phyloP scores from a whole-genome alignment of 148 eudicot genomes.

The Rhododendron ferrugineum region DNA sequence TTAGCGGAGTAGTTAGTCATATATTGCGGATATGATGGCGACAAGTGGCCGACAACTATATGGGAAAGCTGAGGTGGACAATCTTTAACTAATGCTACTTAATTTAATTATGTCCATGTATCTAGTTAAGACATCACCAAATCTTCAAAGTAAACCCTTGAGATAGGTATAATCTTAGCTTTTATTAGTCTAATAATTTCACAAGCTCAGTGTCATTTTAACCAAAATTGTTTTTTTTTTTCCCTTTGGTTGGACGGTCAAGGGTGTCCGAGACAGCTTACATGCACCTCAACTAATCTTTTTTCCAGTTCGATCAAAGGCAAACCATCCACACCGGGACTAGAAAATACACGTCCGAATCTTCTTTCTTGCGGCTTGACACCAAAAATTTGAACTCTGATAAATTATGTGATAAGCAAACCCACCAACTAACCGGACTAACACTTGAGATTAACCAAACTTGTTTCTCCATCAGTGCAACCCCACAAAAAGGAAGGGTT shows the following conservation, averaged over 20 bases:
- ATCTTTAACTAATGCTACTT: background rate
- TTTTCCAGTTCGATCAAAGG: background rate
- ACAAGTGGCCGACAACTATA: conserved; percentile 4
- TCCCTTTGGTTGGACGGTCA: background rate
- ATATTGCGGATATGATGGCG: background rate
- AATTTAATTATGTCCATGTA: background rate
- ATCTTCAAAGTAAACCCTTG: conserved; percentile 9
- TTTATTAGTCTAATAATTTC: background rate
- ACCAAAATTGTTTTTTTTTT: background rate
- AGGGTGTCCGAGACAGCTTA: background rate
- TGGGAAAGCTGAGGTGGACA: background rate
- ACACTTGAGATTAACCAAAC: background rate
- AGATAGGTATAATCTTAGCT: conserved; percentile 12
- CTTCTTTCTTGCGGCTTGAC: background rate
- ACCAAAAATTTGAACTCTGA: background rate
- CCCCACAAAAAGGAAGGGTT: conserved; percentile 4
- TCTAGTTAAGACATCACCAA: conserved; percentile 5
- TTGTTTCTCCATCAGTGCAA: background rate
- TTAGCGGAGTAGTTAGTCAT: background rate
- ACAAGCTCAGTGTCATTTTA: background rate
- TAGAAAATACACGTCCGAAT: too few relatives aligned
- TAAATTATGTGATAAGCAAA: too few relatives aligned
- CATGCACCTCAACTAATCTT: too few relatives aligned
- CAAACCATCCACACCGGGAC: too few relatives aligned
- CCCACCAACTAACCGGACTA: background rate